Evolutionary conservation across 1,284 basidiomycete genomes (phyloP).

Genomic region (Polyporus tsugae): DNA sequence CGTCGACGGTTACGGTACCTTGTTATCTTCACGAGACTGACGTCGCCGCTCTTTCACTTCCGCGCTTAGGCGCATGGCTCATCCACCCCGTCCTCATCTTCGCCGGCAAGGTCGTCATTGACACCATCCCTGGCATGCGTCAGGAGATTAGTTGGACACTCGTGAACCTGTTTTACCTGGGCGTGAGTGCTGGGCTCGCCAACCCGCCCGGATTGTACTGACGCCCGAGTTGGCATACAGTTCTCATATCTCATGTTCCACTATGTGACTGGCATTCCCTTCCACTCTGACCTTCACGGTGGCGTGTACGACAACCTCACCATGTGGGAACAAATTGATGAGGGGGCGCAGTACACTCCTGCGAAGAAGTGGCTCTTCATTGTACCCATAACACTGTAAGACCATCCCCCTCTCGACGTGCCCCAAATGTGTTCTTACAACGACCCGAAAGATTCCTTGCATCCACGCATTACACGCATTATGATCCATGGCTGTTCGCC

Average conservation of each 20-base stretch:
- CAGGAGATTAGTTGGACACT: constrained; percentile 97
- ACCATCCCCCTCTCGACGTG: constrained; percentile 1
- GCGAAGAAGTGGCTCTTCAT: constrained; percentile 97
- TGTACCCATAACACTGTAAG: constrained; percentile 91
- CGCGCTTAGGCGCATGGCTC: constrained; percentile 87
- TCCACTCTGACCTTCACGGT: constrained; percentile 86
- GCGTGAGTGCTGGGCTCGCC: constrained; percentile 61
- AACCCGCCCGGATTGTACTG: constrained; percentile 5
- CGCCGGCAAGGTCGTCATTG: constrained; percentile 91
- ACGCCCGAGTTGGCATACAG: constrained; percentile 50
- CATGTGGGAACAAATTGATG: constrained; percentile 99
- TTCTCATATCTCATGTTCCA: constrained; percentile 99
- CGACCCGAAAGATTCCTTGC: constrained; percentile 80
- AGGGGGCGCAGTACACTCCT: constrained; percentile 97
- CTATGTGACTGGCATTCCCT: constrained; percentile 96
- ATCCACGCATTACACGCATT: constrained; percentile 98
- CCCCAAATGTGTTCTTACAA: neutral
- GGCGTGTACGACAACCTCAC: constrained; percentile 98
- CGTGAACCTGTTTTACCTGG: constrained; percentile 92
- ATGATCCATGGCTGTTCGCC: constrained; percentile 92
- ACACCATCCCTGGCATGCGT: constrained; percentile 93
- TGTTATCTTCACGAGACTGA: constrained; percentile 6
- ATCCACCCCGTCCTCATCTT: constrained; percentile 96
- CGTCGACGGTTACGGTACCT: constrained; percentile 35
- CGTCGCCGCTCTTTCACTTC: neutral